Evolutionary conservation across 371 early-diverging fungal genomes (phyloP), one percentile per base, ranked within the genome.

Genomic region (Polyrhizophydium stewartii): DNA sequence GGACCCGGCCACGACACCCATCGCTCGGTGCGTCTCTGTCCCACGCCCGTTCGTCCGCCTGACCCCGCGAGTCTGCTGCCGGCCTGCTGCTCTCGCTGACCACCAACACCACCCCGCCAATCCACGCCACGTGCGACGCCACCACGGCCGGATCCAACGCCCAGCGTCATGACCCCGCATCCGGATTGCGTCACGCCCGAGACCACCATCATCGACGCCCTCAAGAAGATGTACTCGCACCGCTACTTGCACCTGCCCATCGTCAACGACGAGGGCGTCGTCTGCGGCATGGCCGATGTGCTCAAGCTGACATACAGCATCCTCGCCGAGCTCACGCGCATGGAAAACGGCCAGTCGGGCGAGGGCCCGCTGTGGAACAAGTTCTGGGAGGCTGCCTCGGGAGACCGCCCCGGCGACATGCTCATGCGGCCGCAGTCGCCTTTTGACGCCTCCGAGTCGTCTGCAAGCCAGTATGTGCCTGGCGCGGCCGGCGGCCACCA

Each of bases 181-280:
- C 97, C 97, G 17, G 97, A 97, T 73, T 91, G 92, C 30, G 93
- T 93, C 6, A 70, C 83, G 43, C 87, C 90, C n/a, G 71, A 84
- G 30, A 92, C 91, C 35, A 85, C 91, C 51, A 89, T 96, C 53
- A 72, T 96, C 57, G 95, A 94, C 40, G 97, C 95, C 5, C 82
- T 97, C 55, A 87, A 88, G 68, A 92, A 90, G 73, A 93, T 97
- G 94, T 86, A 95, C 72, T 87, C 92, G 67, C 91, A 93, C 6
- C 89, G 91, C 55, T 97, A 92, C 71, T 80, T 96, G 43, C 96
- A 97, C 70, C 78, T 97, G 55, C 97, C 97, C 3, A 92, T 97
- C 16, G 83, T 96, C 28, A 89, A 92, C 50, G 56, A 66, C 22
- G 32, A 43, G 10, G 70, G 65, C 21, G 56, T 64, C 16, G 74